A percentile compares a stretch with the other conserved stretches of the same genome.
Evolutionary conservation across 1,139 yeast genomes (phyloP).

Genomic region (Taiozyma sp.): DNA sequence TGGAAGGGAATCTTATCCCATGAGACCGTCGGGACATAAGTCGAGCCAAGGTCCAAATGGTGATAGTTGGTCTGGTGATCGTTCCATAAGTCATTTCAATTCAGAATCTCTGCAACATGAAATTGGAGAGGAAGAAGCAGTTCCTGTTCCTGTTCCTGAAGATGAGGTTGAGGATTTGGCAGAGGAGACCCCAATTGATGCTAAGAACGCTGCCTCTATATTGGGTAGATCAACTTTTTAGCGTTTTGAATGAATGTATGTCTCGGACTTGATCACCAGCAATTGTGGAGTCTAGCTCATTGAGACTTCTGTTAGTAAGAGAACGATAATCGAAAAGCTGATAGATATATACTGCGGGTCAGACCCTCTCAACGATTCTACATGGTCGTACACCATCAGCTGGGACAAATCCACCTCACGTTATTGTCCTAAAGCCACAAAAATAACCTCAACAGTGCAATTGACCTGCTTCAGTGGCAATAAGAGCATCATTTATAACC

Average conservation of each 20-base stretch:
- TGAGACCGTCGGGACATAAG: constrained; percentile 25
- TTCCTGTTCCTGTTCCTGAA: constrained; percentile 1
- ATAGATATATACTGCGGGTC: too few species aligned
- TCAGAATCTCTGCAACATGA: constrained; percentile 24
- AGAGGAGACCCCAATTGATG: constrained; percentile 42
- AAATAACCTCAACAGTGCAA: neutral
- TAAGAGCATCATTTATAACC: neutral
- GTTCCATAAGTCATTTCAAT: constrained; percentile 26
- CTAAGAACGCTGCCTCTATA: constrained; percentile 75
- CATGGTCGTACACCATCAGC: too few species aligned
- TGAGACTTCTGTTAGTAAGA: too few species aligned
- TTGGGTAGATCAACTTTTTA: constrained; percentile 61
- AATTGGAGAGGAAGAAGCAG: constrained; percentile 5
- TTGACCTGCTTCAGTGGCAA: neutral
- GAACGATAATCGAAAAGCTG: too few species aligned
- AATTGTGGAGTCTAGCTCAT: neutral
- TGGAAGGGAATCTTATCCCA: constrained; percentile 64
- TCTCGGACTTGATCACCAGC: neutral
- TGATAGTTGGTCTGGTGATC: constrained; percentile 60
- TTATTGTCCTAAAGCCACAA: too few species aligned
- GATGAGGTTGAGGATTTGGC: constrained; percentile 16
- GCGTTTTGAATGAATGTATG: neutral
- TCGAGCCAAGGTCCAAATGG: constrained; percentile 53
- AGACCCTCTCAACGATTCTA: too few species aligned
- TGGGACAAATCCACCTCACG: too few species aligned